A percentile compares a stretch with the other conserved stretches of the same genome.
Conservation (phyloP, 1,284 basidiomycete genomes). For the Puccinia horiana region DNA sequence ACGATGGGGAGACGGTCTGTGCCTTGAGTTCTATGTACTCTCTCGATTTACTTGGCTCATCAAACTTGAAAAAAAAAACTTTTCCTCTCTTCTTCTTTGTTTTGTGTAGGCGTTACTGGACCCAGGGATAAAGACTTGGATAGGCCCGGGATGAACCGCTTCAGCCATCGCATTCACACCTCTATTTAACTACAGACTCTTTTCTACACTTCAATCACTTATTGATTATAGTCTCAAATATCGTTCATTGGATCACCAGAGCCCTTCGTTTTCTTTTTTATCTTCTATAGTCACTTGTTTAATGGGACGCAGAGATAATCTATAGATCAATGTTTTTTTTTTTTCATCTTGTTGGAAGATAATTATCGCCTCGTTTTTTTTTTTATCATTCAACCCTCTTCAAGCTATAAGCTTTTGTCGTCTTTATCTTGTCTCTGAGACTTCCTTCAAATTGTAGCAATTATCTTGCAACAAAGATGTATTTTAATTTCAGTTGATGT, state of each 20-base stretch:
- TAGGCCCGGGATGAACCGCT: conserved; percentile 33
- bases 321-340: too few species aligned
- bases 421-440: too few species aligned
- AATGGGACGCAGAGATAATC: background rate
- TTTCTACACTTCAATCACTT: too few species aligned
- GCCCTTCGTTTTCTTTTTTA: background rate
- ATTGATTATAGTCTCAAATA: too few species aligned
- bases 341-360: too few species aligned
- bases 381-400: too few species aligned
- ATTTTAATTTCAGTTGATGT: too few species aligned
- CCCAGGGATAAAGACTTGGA: conserved; percentile 48
- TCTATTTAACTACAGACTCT: background rate
- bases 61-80: background rate
- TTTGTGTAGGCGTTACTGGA: conserved; percentile 31
- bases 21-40: background rate
- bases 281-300: background rate
- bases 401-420: too few species aligned
- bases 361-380: too few species aligned
- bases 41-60: background rate
- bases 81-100: background rate
- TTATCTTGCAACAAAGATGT: too few species aligned
- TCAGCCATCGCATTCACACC: conserved; percentile 5
- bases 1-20: conserved; percentile 42
- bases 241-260: too few species aligned
- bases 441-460: too few species aligned